Conservation (phyloP, 2,329 filamentous ascomycete species). For the Xylariales sp. region DNA sequence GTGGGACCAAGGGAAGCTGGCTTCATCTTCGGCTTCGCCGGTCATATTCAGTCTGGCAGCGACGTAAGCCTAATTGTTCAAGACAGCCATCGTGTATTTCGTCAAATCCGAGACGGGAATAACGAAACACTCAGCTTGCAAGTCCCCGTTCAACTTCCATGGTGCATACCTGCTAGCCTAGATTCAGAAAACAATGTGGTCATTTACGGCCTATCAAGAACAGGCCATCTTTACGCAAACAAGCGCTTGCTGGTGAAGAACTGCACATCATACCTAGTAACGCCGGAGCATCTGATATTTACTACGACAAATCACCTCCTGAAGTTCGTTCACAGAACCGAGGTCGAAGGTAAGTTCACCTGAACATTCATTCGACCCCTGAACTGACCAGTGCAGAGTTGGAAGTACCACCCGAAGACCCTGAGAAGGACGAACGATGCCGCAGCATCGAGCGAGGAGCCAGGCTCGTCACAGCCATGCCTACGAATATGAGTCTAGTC, state of each 20-base stretch:
- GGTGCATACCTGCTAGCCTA: constrained; percentile 43
- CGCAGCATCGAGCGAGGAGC: constrained; percentile 88
- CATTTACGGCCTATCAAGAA: constrained; percentile 63
- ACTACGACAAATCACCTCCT: constrained; percentile 90
- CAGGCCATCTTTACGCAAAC: constrained; percentile 75
- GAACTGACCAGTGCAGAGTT: constrained; percentile 51
- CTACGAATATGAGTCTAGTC: constrained; percentile 77
- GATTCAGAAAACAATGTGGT: constrained; percentile 36
- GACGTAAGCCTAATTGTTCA: constrained; percentile 34
- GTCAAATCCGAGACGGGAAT: not conserved
- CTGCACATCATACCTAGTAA: constrained; percentile 86
- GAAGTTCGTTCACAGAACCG: constrained; percentile 83
- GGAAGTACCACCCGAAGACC: constrained; percentile 79
- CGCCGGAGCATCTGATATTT: constrained; percentile 77
- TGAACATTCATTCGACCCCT: no score
- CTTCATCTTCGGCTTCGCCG: constrained; percentile 26
- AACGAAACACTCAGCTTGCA: constrained; percentile 19
- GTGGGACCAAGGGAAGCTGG: constrained; percentile 20
- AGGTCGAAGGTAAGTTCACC: constrained; percentile 59
- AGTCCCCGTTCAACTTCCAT: constrained; percentile 46
- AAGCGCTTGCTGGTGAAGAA: constrained; percentile 71
- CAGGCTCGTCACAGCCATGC: constrained; percentile 81
- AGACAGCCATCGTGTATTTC: constrained; percentile 36
- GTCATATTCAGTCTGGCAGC: constrained; percentile 23
- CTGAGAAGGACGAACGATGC: constrained; percentile 87